Conservation (phyloP, 805 yeast species). For the Teunomyces tritomae region DNA sequence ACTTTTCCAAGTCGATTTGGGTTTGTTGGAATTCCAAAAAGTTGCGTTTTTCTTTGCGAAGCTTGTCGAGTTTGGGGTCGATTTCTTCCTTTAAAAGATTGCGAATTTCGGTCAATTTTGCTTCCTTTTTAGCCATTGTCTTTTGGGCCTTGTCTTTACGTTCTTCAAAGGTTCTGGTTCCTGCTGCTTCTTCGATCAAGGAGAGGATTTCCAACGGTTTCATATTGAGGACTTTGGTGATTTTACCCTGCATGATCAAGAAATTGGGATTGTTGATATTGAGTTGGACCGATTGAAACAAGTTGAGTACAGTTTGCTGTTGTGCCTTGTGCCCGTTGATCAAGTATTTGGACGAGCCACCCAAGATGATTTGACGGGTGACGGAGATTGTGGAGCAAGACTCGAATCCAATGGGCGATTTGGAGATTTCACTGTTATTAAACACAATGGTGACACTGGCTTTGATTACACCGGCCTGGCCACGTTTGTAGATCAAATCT, state of each 20-base stretch:
- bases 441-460: constrained; percentile 96
- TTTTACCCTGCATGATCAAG: constrained; percentile 97
- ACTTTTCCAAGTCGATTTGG: constrained; percentile 74
- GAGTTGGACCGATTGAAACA: constrained; percentile 92
- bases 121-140: constrained; percentile 88
- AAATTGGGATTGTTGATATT: constrained; percentile 97
- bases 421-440: constrained; percentile 73
- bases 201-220: constrained; percentile 87
- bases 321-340: constrained; percentile 97
- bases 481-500: constrained; percentile 93
- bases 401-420: constrained; percentile 87
- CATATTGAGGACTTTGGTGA: constrained; percentile 96
- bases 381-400: constrained; percentile 76
- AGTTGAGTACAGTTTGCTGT: constrained; percentile 83
- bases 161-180: constrained; percentile 93
- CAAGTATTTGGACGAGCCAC: constrained; percentile 88
- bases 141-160: constrained; percentile 88
- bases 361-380: constrained; percentile 85
- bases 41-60: constrained; percentile 76
- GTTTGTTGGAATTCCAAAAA: constrained; percentile 85
- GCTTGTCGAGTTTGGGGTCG: constrained; percentile 82
- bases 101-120: constrained; percentile 75
- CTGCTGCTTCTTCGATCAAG: constrained; percentile 96
- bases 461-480: constrained; percentile 97
- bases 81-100: constrained; percentile 78